A percentile compares a stretch with the other conserved stretches of the same genome.
Evolutionary conservation across 176 grass and related monocot genomes (phyloP).

Genomic region (Alopecurus myosuroides): DNA sequence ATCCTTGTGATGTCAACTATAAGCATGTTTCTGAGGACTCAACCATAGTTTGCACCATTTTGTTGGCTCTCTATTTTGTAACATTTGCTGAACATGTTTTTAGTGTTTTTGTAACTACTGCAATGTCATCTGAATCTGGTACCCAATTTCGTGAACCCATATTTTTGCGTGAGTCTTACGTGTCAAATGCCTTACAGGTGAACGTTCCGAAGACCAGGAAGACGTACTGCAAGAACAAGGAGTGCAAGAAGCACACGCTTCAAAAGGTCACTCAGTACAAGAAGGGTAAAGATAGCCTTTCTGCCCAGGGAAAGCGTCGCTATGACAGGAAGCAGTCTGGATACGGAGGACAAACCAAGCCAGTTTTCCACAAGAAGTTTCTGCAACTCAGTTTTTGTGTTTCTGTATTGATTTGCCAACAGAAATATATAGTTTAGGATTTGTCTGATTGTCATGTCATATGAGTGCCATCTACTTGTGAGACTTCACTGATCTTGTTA

Average conservation of each 20-base stretch:
- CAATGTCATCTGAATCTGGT: constrained; percentile 3
- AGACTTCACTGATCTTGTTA: too few relatives aligned
- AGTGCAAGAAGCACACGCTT: constrained; percentile 88
- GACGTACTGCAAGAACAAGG: constrained; percentile 98
- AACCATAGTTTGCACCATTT: not conserved
- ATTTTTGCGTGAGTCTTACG: not conserved
- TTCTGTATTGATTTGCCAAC: not conserved
- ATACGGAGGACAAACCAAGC: constrained; percentile 93
- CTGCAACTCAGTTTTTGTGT: not conserved
- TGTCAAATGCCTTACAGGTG: constrained; percentile 39
- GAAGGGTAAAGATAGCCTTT: constrained; percentile 91
- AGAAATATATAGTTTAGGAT: not conserved
- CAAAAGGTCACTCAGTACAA: constrained; percentile 98
- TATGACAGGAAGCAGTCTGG: constrained; percentile 95
- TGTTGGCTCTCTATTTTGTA: not conserved
- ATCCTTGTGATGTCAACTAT: too few relatives aligned
- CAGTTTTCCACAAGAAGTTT: constrained; percentile 98
- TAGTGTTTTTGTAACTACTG: constrained; percentile 25
- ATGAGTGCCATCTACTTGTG: not conserved
- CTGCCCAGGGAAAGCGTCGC: constrained; percentile 88
- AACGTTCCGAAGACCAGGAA: constrained; percentile 97
- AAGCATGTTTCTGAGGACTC: too few relatives aligned
- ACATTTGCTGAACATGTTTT: not conserved
- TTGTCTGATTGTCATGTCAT: not conserved
- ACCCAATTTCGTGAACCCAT: too few relatives aligned